phyloP scores from a whole-genome alignment of 1,139 yeast species.

The Debaryomyces sp. region DNA sequence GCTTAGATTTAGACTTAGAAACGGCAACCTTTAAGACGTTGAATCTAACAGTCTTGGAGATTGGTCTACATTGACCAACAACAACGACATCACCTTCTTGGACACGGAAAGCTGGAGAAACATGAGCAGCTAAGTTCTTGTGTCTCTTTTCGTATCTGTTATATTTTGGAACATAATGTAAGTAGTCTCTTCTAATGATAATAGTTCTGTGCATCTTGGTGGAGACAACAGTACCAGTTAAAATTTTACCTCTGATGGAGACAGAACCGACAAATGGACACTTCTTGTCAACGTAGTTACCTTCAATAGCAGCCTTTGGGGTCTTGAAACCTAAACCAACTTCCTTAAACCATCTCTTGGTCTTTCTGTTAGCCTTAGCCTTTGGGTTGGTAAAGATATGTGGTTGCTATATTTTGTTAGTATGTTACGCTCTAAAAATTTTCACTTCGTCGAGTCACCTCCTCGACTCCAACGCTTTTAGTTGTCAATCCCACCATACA shows the following conservation, averaged over 20 bases:
- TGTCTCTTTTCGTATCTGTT: constrained; percentile 99
- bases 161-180: constrained; percentile 99
- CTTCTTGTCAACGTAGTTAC: constrained; percentile 99
- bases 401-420: constrained; percentile 81
- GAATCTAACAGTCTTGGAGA: constrained; percentile 99
- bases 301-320: constrained; percentile 98
- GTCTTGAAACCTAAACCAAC: constrained; percentile 99
- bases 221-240: constrained; percentile 98
- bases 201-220: constrained; percentile 99
- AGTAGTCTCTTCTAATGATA: constrained; percentile 99
- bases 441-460: not conserved
- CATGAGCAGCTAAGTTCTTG: constrained; percentile 99
- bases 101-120: constrained; percentile 99
- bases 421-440: constrained; percentile 16
- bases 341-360: constrained; percentile 99
- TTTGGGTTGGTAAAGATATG: constrained; percentile 99
- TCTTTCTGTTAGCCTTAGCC: constrained; percentile 97
- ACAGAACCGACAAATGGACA: constrained; percentile 98
- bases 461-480: not conserved
- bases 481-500: not conserved
- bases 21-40: constrained; percentile 96
- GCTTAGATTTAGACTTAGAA: constrained; percentile 88
- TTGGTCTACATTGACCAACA: constrained; percentile 99
- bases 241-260: constrained; percentile 99
- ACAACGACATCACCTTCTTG: constrained; percentile 98